A percentile compares a stretch with the other conserved stretches of the same genome.
Evolutionary conservation across 805 yeast species (phyloP).

Genomic region (Candida qinlingensis): DNA sequence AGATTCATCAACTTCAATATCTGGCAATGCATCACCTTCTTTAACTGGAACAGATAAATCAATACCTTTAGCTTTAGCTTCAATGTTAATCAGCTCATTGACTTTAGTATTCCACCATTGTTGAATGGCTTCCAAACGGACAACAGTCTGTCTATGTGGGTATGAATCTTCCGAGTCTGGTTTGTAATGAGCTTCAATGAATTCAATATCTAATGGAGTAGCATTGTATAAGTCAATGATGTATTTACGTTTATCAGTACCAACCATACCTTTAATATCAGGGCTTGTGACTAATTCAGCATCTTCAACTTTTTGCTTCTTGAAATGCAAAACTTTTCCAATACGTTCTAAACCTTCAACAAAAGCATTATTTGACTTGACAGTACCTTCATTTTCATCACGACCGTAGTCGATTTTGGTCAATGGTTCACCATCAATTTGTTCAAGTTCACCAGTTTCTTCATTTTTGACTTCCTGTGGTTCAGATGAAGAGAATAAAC

Average conservation of each 20-base stretch:
- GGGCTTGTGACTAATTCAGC: conserved; percentile 59
- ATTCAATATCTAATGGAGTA: conserved; percentile 79
- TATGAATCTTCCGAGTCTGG: conserved; percentile 41
- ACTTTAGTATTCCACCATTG: conserved; percentile 81
- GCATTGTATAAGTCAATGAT: conserved; percentile 79
- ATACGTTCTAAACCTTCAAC: conserved; percentile 51
- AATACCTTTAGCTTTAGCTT: conserved; percentile 26
- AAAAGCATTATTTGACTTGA: conserved; percentile 49
- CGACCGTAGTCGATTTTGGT: conserved; percentile 54
- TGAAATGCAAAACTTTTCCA: conserved; percentile 74
- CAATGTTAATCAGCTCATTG: conserved; percentile 33
- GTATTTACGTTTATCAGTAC: conserved; percentile 81
- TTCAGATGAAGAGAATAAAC: conserved; percentile 42
- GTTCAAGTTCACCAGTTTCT: conserved; percentile 34
- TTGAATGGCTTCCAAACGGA: conserved; percentile 85
- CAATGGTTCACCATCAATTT: conserved; percentile 26
- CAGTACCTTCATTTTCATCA: conserved; percentile 50
- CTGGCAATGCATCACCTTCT: conserved; percentile 38
- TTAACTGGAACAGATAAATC: conserved; percentile 17
- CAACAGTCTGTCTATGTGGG: conserved; percentile 74
- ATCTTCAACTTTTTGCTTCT: conserved; percentile 52
- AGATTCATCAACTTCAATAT: conserved; percentile 47
- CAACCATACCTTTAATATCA: conserved; percentile 80
- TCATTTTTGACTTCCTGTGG: conserved; percentile 33
- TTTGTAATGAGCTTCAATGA: conserved; percentile 54